phyloP scores from a whole-genome alignment of 768 basidiomycete species.

The Pluteus cervinus region DNA sequence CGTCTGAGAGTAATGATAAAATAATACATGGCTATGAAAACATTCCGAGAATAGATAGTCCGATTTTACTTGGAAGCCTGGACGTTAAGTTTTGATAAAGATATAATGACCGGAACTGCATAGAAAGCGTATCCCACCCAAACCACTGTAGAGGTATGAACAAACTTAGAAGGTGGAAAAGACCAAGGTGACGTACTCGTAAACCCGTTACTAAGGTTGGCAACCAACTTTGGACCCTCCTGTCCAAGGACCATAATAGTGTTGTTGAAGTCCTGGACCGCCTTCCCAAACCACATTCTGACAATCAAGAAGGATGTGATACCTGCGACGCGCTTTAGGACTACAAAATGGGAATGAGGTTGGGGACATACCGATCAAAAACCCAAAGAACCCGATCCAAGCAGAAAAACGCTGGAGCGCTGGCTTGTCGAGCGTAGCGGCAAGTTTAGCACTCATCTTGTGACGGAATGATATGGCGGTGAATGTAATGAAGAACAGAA shows the following conservation, averaged over 20 bases:
- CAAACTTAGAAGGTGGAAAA: neutral
- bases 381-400: slow-evolving; percentile 76
- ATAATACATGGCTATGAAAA: too few species aligned
- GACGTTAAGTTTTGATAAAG: slow-evolving; percentile 64
- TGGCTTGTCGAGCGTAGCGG: slow-evolving; percentile 48
- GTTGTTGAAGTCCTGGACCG: slow-evolving; percentile 70
- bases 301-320: slow-evolving; percentile 64
- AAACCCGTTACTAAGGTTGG: slow-evolving; percentile 64
- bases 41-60: too few species aligned
- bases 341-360: slow-evolving; percentile 1
- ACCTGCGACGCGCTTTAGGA: slow-evolving; percentile 30
- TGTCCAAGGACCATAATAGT: slow-evolving; percentile 47
- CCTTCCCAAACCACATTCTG: slow-evolving; percentile 79
- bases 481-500: slow-evolving; percentile 61
- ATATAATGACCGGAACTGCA: slow-evolving; percentile 61
- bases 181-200: slow-evolving; percentile 45
- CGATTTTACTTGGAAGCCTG: slow-evolving; percentile 24
- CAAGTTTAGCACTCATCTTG: slow-evolving; percentile 49
- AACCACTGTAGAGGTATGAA: slow-evolving; percentile 44
- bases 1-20: too few species aligned
- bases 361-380: slow-evolving; percentile 49
- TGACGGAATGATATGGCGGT: slow-evolving; percentile 61
- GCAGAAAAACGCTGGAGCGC: slow-evolving; percentile 52
- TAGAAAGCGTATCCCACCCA: slow-evolving; percentile 78
- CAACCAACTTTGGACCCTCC: slow-evolving; percentile 54